phyloP scores from a whole-genome alignment of 805 yeast genomes.

The Metschnikowia reukaufii region DNA sequence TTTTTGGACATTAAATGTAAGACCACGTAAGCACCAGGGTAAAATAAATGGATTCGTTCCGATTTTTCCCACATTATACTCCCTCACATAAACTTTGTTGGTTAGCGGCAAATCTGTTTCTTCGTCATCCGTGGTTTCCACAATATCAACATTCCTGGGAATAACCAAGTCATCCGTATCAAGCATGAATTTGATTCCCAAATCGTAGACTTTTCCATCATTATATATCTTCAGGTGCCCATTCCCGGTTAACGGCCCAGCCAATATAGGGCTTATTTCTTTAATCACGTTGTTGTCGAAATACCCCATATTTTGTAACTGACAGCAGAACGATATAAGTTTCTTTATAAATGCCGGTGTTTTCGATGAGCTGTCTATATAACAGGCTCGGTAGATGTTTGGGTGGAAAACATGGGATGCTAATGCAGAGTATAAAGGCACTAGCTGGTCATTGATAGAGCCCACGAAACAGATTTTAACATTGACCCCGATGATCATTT shows the following conservation, averaged over 20 bases:
- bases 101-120: constrained; percentile 28
- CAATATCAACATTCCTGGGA: constrained; percentile 24
- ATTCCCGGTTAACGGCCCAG: constrained; percentile 92
- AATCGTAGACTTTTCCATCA: constrained; percentile 78
- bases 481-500: constrained; percentile 62
- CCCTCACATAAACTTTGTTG: constrained; percentile 38
- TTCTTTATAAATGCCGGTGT: constrained; percentile 78
- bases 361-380: constrained; percentile 76
- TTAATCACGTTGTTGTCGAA: constrained; percentile 84
- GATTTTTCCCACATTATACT: constrained; percentile 61
- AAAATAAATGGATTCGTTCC: constrained; percentile 80
- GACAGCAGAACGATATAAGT: constrained; percentile 71
- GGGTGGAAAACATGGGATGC: constrained; percentile 87
- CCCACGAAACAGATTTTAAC: constrained; percentile 83
- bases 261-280: constrained; percentile 63
- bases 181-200: constrained; percentile 71
- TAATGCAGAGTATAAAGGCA: constrained; percentile 85
- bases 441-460: constrained; percentile 89
- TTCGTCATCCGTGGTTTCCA: neutral
- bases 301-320: constrained; percentile 70
- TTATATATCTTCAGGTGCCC: constrained; percentile 92
- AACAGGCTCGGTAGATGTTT: constrained; percentile 83
- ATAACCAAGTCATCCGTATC: constrained; percentile 65
- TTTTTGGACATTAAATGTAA: constrained; percentile 56
- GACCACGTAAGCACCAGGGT: constrained; percentile 92